Conservation (phyloP, 768 basidiomycete genomes). For the Russula sp. region DNA sequence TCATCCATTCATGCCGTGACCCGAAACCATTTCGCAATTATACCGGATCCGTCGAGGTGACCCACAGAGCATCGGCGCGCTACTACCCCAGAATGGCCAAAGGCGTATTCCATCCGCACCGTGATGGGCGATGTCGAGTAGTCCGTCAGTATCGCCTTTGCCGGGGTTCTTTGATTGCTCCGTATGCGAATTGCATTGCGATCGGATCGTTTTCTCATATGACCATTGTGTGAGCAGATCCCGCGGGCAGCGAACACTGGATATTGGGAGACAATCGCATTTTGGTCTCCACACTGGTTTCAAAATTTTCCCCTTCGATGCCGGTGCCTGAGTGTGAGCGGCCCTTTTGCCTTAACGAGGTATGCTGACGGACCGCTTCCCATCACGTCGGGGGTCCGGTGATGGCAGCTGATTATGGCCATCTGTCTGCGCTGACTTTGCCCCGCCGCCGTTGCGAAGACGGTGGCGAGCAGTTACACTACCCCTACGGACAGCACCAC, state of each 20-base stretch:
- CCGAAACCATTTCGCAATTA: slow-evolving; percentile 11
- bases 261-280: background rate
- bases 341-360: slow-evolving; percentile 8
- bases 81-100: slow-evolving; percentile 11
- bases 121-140: background rate
- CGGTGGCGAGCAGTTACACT: background rate
- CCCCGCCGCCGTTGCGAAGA: too few relatives aligned
- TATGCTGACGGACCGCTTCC: slow-evolving; percentile 4
- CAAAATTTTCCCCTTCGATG: background rate
- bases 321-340: slow-evolving; percentile 9
- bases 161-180: background rate
- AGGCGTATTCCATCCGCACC: background rate
- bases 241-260: background rate
- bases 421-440: background rate
- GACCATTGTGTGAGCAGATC: background rate
- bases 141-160: background rate
- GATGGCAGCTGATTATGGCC: background rate
- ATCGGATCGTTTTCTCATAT: background rate
- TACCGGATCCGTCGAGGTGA: slow-evolving; percentile 9
- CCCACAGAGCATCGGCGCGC: slow-evolving; percentile 6
- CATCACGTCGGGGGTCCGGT: slow-evolving; percentile 5
- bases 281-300: background rate
- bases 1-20: background rate
- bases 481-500: background rate
- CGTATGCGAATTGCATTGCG: background rate